A percentile compares a stretch with the other conserved stretches of the same genome.
phyloP scores from a whole-genome alignment of 495 filamentous ascomycete genomes.

The Penicillium desertorum region DNA sequence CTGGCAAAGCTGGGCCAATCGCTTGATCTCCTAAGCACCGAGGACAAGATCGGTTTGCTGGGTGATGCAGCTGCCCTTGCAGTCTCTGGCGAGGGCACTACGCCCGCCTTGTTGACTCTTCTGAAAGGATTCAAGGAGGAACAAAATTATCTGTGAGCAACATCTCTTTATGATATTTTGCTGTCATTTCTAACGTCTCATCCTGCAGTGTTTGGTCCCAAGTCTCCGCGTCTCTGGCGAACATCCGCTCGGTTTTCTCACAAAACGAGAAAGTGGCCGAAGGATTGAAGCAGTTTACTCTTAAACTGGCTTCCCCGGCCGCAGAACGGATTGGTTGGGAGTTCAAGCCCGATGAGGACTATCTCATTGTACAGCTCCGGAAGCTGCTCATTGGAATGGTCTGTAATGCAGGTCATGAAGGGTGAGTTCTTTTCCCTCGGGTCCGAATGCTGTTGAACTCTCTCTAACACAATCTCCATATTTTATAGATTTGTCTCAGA shows the following conservation, averaged over 20 bases:
- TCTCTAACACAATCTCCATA: slow-evolving; percentile 22
- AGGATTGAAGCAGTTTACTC: slow-evolving; percentile 70
- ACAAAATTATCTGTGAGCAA: slow-evolving; percentile 66
- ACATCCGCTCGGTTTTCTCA: slow-evolving; percentile 64
- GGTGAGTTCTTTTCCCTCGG: slow-evolving; percentile 46
- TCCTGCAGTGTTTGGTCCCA: slow-evolving; percentile 72
- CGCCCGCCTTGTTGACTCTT: slow-evolving; percentile 74
- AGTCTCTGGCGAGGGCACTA: slow-evolving; percentile 78
- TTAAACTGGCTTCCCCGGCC: slow-evolving; percentile 67
- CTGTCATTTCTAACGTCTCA: slow-evolving; percentile 22
- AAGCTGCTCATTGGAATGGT: slow-evolving; percentile 75
- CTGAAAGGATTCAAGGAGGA: slow-evolving; percentile 80
- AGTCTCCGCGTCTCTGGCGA: slow-evolving; percentile 66
- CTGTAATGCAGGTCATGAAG: slow-evolving; percentile 68
- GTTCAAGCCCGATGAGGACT: slow-evolving; percentile 71
- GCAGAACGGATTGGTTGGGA: slow-evolving; percentile 85
- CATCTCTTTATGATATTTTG: not conserved
- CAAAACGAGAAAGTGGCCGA: slow-evolving; percentile 55
- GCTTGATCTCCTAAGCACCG: slow-evolving; percentile 67
- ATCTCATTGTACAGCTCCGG: slow-evolving; percentile 75
- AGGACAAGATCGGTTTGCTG: slow-evolving; percentile 89
- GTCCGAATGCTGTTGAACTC: not conserved
- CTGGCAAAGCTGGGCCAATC: slow-evolving; percentile 76
- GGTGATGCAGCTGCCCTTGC: slow-evolving; percentile 92
- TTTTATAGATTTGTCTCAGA: slow-evolving; percentile 60